phyloP scores from a whole-genome alignment of 2,329 filamentous ascomycete species.

The Cercospora berteroae region DNA sequence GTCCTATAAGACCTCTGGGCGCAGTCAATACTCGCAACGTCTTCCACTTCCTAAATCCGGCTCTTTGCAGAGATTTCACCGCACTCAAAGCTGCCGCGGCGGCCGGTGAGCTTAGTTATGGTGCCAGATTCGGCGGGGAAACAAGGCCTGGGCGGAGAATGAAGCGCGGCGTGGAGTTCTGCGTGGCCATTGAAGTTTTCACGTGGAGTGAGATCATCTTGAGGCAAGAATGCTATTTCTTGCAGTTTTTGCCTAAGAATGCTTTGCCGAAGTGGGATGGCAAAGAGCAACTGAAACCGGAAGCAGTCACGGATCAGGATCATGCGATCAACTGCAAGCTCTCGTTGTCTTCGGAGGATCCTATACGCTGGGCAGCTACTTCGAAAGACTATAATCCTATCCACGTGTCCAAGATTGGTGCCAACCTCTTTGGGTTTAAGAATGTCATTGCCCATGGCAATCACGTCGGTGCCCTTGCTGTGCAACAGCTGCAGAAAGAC shows the following conservation, averaged over 20 bases:
- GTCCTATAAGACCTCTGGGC: constrained; percentile 22
- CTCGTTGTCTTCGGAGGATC: constrained; percentile 10
- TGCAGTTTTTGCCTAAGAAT: constrained; percentile 15
- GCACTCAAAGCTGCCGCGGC: constrained; percentile 1
- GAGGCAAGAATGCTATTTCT: constrained; percentile 17
- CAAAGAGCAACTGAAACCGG: background rate
- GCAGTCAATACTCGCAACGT: constrained; percentile 23
- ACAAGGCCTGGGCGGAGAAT: constrained; percentile 12
- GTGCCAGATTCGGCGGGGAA: constrained; percentile 15
- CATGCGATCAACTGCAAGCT: background rate
- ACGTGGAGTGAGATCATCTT: background rate
- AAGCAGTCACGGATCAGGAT: background rate
- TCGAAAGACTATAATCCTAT: constrained; percentile 28
- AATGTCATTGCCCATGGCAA: constrained; percentile 25
- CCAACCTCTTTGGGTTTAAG: constrained; percentile 22
- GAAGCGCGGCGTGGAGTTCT: constrained; percentile 25
- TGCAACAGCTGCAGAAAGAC: constrained; percentile 11
- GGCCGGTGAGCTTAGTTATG: constrained; percentile 10
- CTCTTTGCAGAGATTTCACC: constrained; percentile 5
- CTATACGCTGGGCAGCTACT: constrained; percentile 19
- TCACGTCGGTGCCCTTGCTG: constrained; percentile 20
- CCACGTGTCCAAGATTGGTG: constrained; percentile 18
- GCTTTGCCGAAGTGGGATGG: constrained; percentile 7
- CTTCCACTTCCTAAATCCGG: constrained; percentile 15
- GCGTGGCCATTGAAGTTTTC: constrained; percentile 16